Conservation (phyloP, 106 monocot genomes). For the Chionographis japonica region DNA sequence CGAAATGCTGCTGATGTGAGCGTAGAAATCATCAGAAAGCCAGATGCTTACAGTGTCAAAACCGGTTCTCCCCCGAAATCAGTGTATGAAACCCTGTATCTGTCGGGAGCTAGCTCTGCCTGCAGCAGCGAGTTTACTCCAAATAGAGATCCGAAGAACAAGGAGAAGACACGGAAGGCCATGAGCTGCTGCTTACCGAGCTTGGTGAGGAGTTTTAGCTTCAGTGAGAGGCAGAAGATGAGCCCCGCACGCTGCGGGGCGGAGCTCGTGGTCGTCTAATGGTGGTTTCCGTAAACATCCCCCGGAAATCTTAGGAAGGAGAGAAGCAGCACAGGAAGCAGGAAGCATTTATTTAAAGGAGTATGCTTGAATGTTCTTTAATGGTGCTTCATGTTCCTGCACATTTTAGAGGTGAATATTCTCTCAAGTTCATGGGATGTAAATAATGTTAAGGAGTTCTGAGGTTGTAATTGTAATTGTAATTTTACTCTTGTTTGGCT, state of each 20-base stretch:
- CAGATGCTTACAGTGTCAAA: background rate
- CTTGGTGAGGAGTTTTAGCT: constrained; percentile 14
- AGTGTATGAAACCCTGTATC: constrained; percentile 7
- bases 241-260: constrained; percentile 5
- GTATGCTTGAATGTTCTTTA: too few species aligned
- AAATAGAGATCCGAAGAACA: constrained; percentile 1
- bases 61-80: background rate
- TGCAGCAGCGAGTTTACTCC: constrained; percentile 5
- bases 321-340: too few species aligned
- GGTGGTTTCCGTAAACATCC: too few species aligned
- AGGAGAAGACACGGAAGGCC: constrained; percentile 4
- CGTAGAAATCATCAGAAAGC: background rate
- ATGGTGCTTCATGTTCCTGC: too few species aligned
- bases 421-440: too few species aligned
- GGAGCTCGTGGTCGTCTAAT: too few species aligned
- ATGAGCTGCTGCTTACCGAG: constrained; percentile 30
- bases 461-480: too few species aligned
- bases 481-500: too few species aligned
- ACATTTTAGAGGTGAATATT: too few species aligned
- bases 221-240: constrained; percentile 22
- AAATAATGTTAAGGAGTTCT: too few species aligned
- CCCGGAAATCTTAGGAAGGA: too few species aligned
- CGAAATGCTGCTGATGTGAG: constrained; percentile 4
- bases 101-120: constrained; percentile 3
- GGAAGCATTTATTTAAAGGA: too few species aligned